Evolutionary conservation across 2,329 filamentous ascomycete genomes (phyloP).

Genomic region (Exophiala alcalophila): DNA sequence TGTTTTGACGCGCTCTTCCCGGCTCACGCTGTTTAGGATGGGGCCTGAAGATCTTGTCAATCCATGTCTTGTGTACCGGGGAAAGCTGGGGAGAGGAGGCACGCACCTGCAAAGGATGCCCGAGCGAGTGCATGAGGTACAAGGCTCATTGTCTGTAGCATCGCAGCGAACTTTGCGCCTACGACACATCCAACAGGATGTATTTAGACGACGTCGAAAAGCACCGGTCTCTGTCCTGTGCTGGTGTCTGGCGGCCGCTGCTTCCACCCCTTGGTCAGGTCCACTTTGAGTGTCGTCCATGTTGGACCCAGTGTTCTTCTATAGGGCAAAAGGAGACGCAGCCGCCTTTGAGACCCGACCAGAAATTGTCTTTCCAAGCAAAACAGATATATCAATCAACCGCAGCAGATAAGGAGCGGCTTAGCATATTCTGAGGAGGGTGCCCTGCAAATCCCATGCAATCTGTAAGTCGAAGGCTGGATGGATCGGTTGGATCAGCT

Average conservation of each 20-base stretch:
- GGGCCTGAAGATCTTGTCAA: not conserved
- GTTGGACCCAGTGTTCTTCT: conserved; percentile 29
- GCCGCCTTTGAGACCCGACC: not conserved
- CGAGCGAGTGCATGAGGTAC: not conserved
- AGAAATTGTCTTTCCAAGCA: no score
- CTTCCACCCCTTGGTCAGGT: not conserved
- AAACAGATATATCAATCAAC: no score
- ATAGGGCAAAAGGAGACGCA: no score
- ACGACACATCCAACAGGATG: not conserved
- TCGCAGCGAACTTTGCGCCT: conserved; percentile 1
- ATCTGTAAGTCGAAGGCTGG: no score
- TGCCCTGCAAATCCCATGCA: no score
- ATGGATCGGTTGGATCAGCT: no score
- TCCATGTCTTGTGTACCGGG: not conserved
- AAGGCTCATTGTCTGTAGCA: not conserved
- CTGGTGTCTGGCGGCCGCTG: not conserved
- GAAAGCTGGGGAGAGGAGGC: no score
- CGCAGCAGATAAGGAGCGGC: no score
- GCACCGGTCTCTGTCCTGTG: not conserved
- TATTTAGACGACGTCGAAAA: not conserved
- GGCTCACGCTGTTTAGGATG: not conserved
- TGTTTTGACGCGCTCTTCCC: no score
- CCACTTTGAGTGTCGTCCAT: no score
- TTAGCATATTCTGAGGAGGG: no score
- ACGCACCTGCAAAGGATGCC: not conserved